Percentiles rank a stretch among this genome's conserved stretches.
These are phyloP conservation scores for Acanthamoeba triangularis DNA, from an alignment of 208 protist genomes.

Conservation along the genomic window DNA sequence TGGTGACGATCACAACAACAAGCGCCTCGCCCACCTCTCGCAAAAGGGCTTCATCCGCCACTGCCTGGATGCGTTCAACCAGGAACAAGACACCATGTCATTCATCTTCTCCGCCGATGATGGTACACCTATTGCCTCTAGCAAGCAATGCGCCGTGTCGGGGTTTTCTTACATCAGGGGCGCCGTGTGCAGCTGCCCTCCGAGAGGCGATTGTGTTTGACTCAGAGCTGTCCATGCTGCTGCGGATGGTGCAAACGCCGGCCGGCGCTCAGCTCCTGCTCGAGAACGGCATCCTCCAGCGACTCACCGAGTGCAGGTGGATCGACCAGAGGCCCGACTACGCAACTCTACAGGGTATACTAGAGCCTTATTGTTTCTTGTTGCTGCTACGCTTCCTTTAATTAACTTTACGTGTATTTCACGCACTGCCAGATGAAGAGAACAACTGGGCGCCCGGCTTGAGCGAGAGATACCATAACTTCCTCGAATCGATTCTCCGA, in stretches of 20 bases:
- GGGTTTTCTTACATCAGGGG: background rate
- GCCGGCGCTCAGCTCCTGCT: constrained; percentile 42
- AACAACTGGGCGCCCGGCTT: constrained; percentile 34
- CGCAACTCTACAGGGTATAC: constrained; percentile 33
- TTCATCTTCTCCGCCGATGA: constrained; percentile 54
- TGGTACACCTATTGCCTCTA: constrained; percentile 4
- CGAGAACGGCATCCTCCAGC: constrained; percentile 72
- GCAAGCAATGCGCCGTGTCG: background rate
- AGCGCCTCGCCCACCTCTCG: constrained; percentile 18
- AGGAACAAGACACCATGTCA: constrained; percentile 38
- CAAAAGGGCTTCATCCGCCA: constrained; percentile 62
- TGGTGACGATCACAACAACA: constrained; percentile 55
- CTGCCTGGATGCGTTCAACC: constrained; percentile 66
- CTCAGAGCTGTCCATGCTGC: constrained; percentile 62
- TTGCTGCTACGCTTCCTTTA: background rate
- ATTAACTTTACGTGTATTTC: background rate
- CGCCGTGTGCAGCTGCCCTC: constrained; percentile 1
- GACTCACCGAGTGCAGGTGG: constrained; percentile 63
- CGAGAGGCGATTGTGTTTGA: constrained; percentile 62
- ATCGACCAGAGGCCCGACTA: constrained; percentile 75
- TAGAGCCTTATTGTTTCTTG: background rate
- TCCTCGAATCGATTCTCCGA: constrained; percentile 54
- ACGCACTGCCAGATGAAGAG: constrained; percentile 58
- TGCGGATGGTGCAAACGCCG: constrained; percentile 65
- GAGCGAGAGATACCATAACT: constrained; percentile 65